phyloP scores from a whole-genome alignment of 1,284 basidiomycete genomes.

The Puccinia coronata region DNA sequence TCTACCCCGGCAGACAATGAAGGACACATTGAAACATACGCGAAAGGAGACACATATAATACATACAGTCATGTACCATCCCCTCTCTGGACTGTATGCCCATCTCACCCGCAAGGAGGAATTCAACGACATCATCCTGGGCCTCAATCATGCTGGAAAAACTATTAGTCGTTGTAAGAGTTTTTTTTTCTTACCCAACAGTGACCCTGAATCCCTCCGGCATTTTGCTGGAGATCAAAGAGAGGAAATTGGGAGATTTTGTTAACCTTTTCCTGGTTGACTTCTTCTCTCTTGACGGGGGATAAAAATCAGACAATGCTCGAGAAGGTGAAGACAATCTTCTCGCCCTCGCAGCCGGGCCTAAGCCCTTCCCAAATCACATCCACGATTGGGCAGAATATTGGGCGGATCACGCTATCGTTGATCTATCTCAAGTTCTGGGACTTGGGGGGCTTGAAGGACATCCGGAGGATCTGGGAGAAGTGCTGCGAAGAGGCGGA shows the following conservation, averaged over 20 bases:
- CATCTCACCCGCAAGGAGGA: conserved; percentile 49
- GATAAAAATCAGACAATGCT: too few species aligned
- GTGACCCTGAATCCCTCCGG: too few species aligned
- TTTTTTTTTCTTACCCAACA: neutral
- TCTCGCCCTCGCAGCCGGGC: conserved; percentile 35
- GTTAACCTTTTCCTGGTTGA: neutral
- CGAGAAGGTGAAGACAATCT: too few species aligned
- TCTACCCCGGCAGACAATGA: too few species aligned
- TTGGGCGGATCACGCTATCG: conserved; percentile 43
- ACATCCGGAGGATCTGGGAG: conserved; percentile 40
- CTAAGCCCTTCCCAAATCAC: conserved; percentile 9
- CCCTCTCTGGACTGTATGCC: conserved; percentile 42
- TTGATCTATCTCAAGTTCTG: conserved; percentile 32
- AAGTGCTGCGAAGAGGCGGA: conserved; percentile 46
- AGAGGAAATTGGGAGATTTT: neutral
- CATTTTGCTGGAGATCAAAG: neutral
- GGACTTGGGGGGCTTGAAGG: conserved; percentile 44
- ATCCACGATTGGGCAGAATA: conserved; percentile 47
- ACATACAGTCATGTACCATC: conserved; percentile 35
- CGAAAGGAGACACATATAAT: too few species aligned
- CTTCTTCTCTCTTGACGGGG: neutral
- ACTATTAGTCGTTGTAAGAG: conserved; percentile 39
- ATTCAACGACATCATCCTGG: conserved; percentile 44
- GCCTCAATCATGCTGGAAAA: conserved; percentile 46
- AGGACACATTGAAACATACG: neutral